These are phyloP conservation scores for Fusarium buxicola DNA, from an alignment of 2,329 filamentous ascomycete genomes.

Conservation along the genomic window DNA sequence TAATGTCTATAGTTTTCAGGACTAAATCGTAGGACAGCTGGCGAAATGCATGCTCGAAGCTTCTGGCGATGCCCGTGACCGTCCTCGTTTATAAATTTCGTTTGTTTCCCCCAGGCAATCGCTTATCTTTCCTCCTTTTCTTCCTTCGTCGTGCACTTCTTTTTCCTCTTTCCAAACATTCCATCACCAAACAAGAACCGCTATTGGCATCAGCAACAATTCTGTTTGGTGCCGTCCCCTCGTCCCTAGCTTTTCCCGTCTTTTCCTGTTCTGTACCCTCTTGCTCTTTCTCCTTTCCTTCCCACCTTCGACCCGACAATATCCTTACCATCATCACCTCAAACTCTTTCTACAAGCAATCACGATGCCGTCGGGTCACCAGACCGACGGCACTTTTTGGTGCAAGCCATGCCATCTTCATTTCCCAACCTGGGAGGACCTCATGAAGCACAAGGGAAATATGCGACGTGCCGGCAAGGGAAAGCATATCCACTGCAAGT, in stretches of 20 bases:
- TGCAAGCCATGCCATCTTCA: conserved; percentile 48
- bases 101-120: too few species aligned
- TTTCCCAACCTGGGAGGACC: conserved; percentile 43
- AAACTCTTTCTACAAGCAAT: not conserved
- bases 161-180: too few species aligned
- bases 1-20: too few species aligned
- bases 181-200: too few species aligned
- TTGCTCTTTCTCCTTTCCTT: not conserved
- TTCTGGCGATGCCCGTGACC: too few species aligned
- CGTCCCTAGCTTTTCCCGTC: not conserved
- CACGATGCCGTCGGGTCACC: conserved; percentile 31
- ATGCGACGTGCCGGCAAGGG: conserved; percentile 40
- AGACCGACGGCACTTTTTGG: conserved; percentile 28
- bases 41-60: too few species aligned
- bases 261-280: not conserved
- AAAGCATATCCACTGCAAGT: conserved; percentile 52
- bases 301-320: not conserved
- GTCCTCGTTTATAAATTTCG: too few species aligned
- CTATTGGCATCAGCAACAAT: too few species aligned
- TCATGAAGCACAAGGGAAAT: conserved; percentile 48
- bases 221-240: not conserved
- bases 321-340: not conserved
- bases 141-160: too few species aligned
- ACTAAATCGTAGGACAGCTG: too few species aligned
- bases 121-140: too few species aligned